Evolutionary conservation across 164 flowering plant species (phyloP), one percentile per base, ranked within the genome.

Genomic region (Tinospora cordifolia): DNA sequence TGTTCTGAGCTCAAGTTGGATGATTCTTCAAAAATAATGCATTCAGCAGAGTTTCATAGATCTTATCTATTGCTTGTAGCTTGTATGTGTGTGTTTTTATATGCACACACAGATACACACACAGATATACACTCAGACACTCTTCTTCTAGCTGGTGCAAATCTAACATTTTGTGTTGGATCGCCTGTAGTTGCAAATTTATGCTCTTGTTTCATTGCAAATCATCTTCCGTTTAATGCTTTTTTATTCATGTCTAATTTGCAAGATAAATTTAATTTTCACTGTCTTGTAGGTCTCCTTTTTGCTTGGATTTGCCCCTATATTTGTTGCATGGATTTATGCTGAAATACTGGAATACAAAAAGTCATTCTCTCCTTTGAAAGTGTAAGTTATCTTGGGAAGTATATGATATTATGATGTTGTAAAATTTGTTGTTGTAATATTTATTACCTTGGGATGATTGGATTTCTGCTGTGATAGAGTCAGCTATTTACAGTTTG

Each of bases 251-350:
- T 30, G 39, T 22, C 30, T 9, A 6, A 21, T 69, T 47, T 19
- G 46, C 13, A 34, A 13, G 62, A 3, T 65, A 36, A 51, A 22
- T 34, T 34, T 49, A 38, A 64, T 22, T 65, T 65, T 66, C 57
- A 46, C 63, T 39, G 49, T 77, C 64, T 36, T 67, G 12, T 84
- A 93, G 97, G 94, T 92, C 63, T 89, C 97, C 15, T 94, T 92
- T 79, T 74, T 92, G 79, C 90, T 94, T 67, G 97, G 97, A 66
- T 30, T 90, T 62, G 75, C 86, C 75, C 95, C 97, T 12, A 76
- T 88, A 17, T 71, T 92, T 74, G 79, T 89, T 47, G 86, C 97
- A 70, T 94, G 98, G 98, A 78, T 92, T 75, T 92, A 94, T 77
- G 84, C 97, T 6, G 98, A 94, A 79, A 75, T 81, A 36, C 73